phyloP scores from a whole-genome alignment of 2,329 filamentous ascomycete species.

The Pseudogymnoascus sp. region DNA sequence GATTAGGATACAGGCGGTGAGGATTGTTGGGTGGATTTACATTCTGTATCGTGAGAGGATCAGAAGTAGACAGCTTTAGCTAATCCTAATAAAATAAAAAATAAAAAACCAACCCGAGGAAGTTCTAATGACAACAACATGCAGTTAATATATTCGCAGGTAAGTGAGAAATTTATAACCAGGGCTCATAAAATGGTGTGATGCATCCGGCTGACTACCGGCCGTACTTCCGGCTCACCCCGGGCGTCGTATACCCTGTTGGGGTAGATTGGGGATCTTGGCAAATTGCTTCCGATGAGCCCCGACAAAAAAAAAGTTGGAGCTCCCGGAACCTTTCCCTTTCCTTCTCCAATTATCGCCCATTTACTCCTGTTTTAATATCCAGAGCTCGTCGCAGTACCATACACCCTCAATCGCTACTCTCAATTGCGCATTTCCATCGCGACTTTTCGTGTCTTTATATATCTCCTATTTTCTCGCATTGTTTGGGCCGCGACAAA shows the following conservation, averaged over 20 bases:
- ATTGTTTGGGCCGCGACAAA: background rate
- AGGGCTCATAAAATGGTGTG: background rate
- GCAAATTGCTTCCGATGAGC: background rate
- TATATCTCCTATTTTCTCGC: background rate
- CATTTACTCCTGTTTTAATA: background rate
- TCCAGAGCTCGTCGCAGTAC: background rate
- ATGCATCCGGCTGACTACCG: background rate
- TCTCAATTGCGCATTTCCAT: background rate
- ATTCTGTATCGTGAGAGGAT: background rate
- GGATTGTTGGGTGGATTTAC: background rate
- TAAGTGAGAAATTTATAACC: background rate
- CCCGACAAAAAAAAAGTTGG: constrained; percentile 1
- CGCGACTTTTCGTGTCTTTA: background rate
- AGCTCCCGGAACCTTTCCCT: background rate
- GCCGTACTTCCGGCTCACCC: background rate
- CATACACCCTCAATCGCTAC: background rate
- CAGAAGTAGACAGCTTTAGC: constrained; percentile 3
- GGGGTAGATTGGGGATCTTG: background rate
- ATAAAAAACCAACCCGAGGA: background rate
- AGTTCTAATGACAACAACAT: background rate
- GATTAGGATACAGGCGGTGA: background rate
- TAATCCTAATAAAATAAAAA: background rate
- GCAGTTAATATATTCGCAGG: background rate
- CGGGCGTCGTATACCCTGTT: background rate
- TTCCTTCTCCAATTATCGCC: background rate